Evolutionary conservation across 2,329 filamentous ascomycete species (phyloP).

Genomic region (Alternaria angustiovoidea): DNA sequence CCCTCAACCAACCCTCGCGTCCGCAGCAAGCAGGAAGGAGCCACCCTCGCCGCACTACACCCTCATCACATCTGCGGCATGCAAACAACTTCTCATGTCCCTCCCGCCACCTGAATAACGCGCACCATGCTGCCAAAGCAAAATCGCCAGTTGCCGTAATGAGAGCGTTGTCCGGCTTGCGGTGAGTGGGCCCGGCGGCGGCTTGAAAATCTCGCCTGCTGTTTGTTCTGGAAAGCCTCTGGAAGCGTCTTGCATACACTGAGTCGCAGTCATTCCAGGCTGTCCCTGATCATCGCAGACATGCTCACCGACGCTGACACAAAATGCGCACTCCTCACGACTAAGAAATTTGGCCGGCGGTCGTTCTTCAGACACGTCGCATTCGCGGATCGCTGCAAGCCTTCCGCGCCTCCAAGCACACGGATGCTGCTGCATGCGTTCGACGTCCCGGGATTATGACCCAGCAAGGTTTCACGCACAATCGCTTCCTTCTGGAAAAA

Average conservation of each 20-base stretch:
- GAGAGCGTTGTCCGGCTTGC: constrained; percentile 33
- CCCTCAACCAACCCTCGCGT: constrained; percentile 7
- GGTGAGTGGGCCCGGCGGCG: constrained; percentile 30
- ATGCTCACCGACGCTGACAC: constrained; percentile 16
- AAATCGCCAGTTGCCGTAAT: constrained; percentile 23
- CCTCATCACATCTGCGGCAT: constrained; percentile 5
- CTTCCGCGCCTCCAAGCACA: constrained; percentile 40
- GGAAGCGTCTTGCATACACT: constrained; percentile 19
- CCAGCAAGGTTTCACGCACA: constrained; percentile 40
- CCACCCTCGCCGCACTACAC: not conserved
- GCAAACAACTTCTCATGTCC: not conserved
- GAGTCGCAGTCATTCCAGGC: constrained; percentile 18
- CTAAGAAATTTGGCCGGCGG: constrained; percentile 23
- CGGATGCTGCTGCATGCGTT: constrained; percentile 40
- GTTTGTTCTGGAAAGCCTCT: constrained; percentile 35
- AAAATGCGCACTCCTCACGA: constrained; percentile 9
- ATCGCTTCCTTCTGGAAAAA: constrained; percentile 28
- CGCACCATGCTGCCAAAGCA: constrained; percentile 2
- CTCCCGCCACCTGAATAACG: not conserved
- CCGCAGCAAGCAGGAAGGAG: not conserved
- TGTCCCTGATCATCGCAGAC: constrained; percentile 15
- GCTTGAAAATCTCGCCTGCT: constrained; percentile 30
- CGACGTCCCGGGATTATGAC: constrained; percentile 33
- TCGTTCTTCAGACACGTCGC: constrained; percentile 35
- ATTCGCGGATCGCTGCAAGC: constrained; percentile 43